Evolutionary conservation across 1,139 yeast genomes (phyloP), one percentile per base, ranked within the genome.

Genomic region (Taphrina confusa): DNA sequence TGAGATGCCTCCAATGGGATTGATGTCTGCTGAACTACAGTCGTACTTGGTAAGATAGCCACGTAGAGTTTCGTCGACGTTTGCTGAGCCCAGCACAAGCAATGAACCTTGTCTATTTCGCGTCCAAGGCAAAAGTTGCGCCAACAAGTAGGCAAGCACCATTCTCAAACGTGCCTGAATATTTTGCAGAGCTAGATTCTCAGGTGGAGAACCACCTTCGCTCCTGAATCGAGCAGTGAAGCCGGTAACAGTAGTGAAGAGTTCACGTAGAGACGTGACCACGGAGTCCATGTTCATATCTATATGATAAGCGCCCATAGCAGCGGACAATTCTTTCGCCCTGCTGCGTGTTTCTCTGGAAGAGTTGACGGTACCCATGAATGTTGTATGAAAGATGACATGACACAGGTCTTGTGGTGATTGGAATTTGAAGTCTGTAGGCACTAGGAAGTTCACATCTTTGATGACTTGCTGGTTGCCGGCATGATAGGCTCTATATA

Each of bases 1-100:
- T 27, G 97, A 90, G 57, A 92, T 87, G 27, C 97, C 96, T 14
- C 99, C 99, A 68, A 92, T 92, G 14, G 98, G 99, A 70, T 92
- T 92, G 63, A 92, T 81, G 74, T 92, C 99, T 1, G 98, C 98
- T 39, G 95, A 85, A 12, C 97, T 90, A 71, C 97, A 90, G 72
- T 92, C 99, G 72, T 92, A 92, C 71, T 92, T 92, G 12, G 99
- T 92, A 70, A 94, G 78, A 70, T 92, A 92, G 0, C 99, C 99
- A 65, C 99, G 79, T 64, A 92, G 76, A 68, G 61, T 61, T 72
- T 92, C 99, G 72, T 92, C 99, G n/a, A 92, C 98, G 71, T 92
- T 92, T 5, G 98, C 97, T 70, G 95, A 85, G 1, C 98, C 98
- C 61, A 92, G 77, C 6, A 92, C 99, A 45, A 92, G 76, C 56